Percentiles rank a stretch among this genome's conserved stretches.
These are phyloP conservation scores for Entomortierella parvispora DNA, from an alignment of 192 early-diverging fungal species.

Conservation along the genomic window DNA sequence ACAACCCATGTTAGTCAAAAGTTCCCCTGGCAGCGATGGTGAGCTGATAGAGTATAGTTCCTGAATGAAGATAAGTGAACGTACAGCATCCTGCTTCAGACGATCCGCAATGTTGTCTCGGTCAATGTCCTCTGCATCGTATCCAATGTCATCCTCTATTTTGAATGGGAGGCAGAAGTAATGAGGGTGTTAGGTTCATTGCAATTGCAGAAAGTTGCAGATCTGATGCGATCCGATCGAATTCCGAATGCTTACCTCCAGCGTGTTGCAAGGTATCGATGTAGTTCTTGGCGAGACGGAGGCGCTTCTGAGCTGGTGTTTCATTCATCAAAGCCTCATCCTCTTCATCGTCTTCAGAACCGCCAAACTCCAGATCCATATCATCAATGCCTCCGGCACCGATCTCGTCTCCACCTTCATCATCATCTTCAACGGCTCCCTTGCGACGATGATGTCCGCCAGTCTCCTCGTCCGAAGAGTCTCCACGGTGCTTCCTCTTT, in stretches of 20 bases:
- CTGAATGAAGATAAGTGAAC: too few relatives aligned
- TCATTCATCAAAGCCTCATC: constrained; percentile 77
- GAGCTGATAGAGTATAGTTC: too few relatives aligned
- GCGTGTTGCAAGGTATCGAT: constrained; percentile 79
- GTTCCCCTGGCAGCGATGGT: too few relatives aligned
- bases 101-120: constrained; percentile 92
- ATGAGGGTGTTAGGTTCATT: not conserved
- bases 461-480: constrained; percentile 24
- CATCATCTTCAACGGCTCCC: constrained; percentile 49
- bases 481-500: constrained; percentile 41
- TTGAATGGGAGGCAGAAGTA: not conserved
- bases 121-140: constrained; percentile 94
- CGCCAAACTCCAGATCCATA: constrained; percentile 60
- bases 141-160: constrained; percentile 71
- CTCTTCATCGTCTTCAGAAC: constrained; percentile 63
- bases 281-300: constrained; percentile 94
- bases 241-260: constrained; percentile 50
- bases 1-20: not conserved
- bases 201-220: constrained; percentile 4
- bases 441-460: not conserved
- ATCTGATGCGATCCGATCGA: too few relatives aligned
- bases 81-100: constrained; percentile 81
- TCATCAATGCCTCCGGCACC: constrained; percentile 67
- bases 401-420: constrained; percentile 58
- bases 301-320: constrained; percentile 91